Conservation (phyloP, 1,284 basidiomycete species). For the Marasmius fiardii region DNA sequence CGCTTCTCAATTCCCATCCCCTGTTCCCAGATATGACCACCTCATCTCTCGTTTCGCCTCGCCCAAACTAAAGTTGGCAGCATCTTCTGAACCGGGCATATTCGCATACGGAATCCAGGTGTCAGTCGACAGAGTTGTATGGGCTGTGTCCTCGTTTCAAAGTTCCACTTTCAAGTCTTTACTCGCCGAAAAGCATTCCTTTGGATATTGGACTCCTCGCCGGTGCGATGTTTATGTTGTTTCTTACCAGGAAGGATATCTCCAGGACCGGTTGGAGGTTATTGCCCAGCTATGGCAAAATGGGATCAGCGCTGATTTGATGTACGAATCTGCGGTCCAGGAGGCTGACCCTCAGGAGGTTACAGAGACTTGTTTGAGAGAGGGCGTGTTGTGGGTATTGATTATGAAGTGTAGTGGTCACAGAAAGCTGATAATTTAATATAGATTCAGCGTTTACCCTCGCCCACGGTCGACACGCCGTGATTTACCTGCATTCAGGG, state of each 20-base stretch:
- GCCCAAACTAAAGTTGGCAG: slow-evolving; percentile 40
- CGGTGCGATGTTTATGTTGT: slow-evolving; percentile 85
- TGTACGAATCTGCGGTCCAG: slow-evolving; percentile 73
- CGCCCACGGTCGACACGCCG: slow-evolving; percentile 53
- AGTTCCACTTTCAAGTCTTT: slow-evolving; percentile 66
- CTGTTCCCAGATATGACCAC: slow-evolving; percentile 68
- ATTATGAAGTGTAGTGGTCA: too few relatives aligned
- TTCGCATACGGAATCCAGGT: slow-evolving; percentile 79
- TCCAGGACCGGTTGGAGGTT: slow-evolving; percentile 77
- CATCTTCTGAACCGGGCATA: slow-evolving; percentile 34
- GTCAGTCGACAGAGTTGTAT: slow-evolving; percentile 76
- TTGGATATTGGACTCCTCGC: slow-evolving; percentile 84
- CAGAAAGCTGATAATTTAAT: neutral
- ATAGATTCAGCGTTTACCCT: slow-evolving; percentile 70
- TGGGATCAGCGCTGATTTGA: slow-evolving; percentile 82
- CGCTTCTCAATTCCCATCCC: neutral
- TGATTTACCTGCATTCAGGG: slow-evolving; percentile 70
- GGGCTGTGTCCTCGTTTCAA: slow-evolving; percentile 69
- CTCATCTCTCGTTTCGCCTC: slow-evolving; percentile 63
- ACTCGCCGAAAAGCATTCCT: slow-evolving; percentile 76
- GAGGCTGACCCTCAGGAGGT: slow-evolving; percentile 57
- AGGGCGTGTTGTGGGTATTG: slow-evolving; percentile 70
- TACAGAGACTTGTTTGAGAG: slow-evolving; percentile 64
- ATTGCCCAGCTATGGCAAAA: slow-evolving; percentile 78
- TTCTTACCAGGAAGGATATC: slow-evolving; percentile 71